Conservation (phyloP, 2,329 filamentous ascomycete genomes). For the Trichoderma koningiopsis region DNA sequence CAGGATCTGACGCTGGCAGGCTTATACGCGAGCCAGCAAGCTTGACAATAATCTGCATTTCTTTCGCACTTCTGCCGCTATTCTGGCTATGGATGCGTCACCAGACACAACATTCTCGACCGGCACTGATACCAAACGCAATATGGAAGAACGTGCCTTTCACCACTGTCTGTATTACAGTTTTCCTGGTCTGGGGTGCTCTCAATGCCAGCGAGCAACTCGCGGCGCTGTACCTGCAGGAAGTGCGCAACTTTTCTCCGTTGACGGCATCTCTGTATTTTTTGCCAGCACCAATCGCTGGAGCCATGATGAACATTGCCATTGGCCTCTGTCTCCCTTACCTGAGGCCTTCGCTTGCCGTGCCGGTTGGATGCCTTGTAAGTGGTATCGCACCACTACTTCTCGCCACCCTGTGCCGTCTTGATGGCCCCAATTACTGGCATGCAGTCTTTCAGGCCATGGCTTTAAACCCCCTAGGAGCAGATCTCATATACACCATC, state of each 20-base stretch:
- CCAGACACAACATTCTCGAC: conserved; percentile 45
- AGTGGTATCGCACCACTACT: not conserved
- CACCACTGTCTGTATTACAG: conserved; percentile 51
- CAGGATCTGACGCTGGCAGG: not conserved
- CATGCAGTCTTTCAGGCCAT: conserved; percentile 5
- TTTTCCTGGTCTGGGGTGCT: conserved; percentile 45
- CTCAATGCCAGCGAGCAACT: conserved; percentile 40
- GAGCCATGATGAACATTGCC: not conserved
- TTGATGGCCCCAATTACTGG: not conserved
- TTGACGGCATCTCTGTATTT: conserved; percentile 14
- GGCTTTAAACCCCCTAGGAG: not conserved
- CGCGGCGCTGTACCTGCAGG: conserved; percentile 19
- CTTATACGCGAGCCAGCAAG: conserved; percentile 13
- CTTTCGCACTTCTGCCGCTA: conserved; percentile 46
- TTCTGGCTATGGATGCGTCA: conserved; percentile 50
- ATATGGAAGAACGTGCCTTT: conserved; percentile 59
- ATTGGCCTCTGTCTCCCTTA: not conserved
- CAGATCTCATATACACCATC: conserved; percentile 8
- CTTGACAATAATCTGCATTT: conserved; percentile 38
- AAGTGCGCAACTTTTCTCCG: conserved; percentile 1
- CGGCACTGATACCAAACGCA: conserved; percentile 61
- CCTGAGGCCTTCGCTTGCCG: not conserved
- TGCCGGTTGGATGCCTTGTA: not conserved
- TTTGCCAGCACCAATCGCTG: not conserved
- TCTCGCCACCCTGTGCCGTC: not conserved